Percentiles rank a stretch among this genome's conserved stretches.
Conservation (phyloP, 192 early-diverging fungal species). For the Backusella tuberculispora region DNA sequence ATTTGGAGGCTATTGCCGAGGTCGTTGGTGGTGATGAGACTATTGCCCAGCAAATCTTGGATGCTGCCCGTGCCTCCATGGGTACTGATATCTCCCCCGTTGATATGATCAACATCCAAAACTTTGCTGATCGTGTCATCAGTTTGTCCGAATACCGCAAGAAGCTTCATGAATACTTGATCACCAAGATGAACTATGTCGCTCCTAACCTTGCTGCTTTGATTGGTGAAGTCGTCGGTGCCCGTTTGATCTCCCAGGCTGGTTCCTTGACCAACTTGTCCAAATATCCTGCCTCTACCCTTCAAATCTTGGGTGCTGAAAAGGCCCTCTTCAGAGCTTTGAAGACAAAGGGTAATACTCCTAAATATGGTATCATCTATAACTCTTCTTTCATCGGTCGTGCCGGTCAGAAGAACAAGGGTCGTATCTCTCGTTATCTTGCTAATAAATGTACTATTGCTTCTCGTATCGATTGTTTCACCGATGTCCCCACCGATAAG, state of each 20-base stretch:
- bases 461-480: slow-evolving; percentile 96
- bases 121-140: slow-evolving; percentile 92
- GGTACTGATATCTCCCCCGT: slow-evolving; percentile 96
- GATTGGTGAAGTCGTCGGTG: slow-evolving; percentile 95
- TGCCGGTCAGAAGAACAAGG: slow-evolving; percentile 97
- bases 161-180: slow-evolving; percentile 87
- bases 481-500: slow-evolving; percentile 82
- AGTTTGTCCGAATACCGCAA: slow-evolving; percentile 93
- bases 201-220: slow-evolving; percentile 96
- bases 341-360: slow-evolving; percentile 96
- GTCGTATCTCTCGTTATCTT: slow-evolving; percentile 94
- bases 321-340: slow-evolving; percentile 98
- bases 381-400: slow-evolving; percentile 95
- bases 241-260: slow-evolving; percentile 96
- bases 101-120: slow-evolving; percentile 95
- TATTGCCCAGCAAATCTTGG: slow-evolving; percentile 87
- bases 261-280: slow-evolving; percentile 96
- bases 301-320: slow-evolving; percentile 98
- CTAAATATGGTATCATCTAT: slow-evolving; percentile 98
- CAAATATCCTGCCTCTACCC: slow-evolving; percentile 96
- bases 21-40: slow-evolving; percentile 76
- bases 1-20: slow-evolving; percentile 78
- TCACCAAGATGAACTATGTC: slow-evolving; percentile 93
- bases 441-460: slow-evolving; percentile 99
- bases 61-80: slow-evolving; percentile 96